Base-by-base conservation (phyloP, 2,329 filamentous ascomycete genomes). In the Acephala macrosclerotiorum region DNA sequence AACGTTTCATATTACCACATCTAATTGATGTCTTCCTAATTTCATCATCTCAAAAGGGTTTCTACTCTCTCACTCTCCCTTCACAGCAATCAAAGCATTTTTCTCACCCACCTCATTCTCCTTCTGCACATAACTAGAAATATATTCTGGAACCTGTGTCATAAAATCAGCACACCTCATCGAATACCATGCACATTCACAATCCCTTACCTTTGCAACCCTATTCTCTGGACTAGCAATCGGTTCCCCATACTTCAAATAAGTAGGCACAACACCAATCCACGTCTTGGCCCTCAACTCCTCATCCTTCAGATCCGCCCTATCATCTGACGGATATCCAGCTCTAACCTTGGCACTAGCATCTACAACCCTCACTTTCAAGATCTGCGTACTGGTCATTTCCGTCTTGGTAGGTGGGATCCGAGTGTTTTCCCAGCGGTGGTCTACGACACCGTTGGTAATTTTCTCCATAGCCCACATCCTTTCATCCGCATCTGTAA, bases 391-490 rank as follows among this genome's bases (percentile, higher is more conserved):
- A 65, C 86, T 89, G 66, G 88, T 87, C 82, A 96, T 85, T 82
- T 97, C 93, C 12, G 89, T 87, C 56, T 83, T 83, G 53, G 88
- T 91, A 0, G 92, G 92, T 4, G 92, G 92, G 6, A 88, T 80
- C 3, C 93, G 86, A 18, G 87, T 87, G 74, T 91, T 82, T 20
- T 83, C 81, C 88, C 91, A 97, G 5, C 93, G 87, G 14, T 83
- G 81, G 0, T 88, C 83, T 1, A 95, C 84, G 14, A 95, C 87
- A 42, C 85, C 84, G 76, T 97, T 85, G 1, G 93, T 96, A 75
- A 97, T 90, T 64, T 91, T 81, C 72, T 89, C 80, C 88, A 97
- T 91, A 8, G 92, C 93, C 80, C 87, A 96, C 5, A 92, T 76
- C 75, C 92, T 92, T 80, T 97, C 93, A 2, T 84, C 85, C 0